Conservation (phyloP, 2,329 filamentous ascomycete genomes). For the Pseudonectria buxi region DNA sequence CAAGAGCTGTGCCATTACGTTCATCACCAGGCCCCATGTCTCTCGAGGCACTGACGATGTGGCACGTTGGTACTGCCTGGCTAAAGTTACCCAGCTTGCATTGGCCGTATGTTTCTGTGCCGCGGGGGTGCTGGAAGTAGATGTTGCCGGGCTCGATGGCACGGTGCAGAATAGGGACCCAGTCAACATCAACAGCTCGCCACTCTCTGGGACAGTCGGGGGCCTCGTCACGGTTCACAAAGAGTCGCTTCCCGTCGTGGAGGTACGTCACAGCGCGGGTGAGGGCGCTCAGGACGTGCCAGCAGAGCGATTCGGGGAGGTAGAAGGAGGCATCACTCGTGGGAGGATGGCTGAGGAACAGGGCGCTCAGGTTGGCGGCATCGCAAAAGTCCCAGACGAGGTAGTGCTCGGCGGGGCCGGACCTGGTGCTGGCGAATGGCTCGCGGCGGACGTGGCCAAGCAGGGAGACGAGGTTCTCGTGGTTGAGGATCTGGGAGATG, state of each 20-base stretch:
- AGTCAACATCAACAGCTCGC: slow-evolving; percentile 31
- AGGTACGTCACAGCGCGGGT: slow-evolving; percentile 45
- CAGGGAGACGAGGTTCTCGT: slow-evolving; percentile 43
- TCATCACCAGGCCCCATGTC: not conserved
- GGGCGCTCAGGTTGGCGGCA: slow-evolving; percentile 39
- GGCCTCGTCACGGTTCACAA: slow-evolving; percentile 6
- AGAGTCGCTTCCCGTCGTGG: slow-evolving; percentile 39
- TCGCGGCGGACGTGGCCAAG: slow-evolving; percentile 28
- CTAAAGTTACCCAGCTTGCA: slow-evolving; percentile 48
- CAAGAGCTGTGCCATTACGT: slow-evolving; percentile 7
- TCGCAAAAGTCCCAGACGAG: slow-evolving; percentile 48
- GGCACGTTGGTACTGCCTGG: slow-evolving; percentile 33
- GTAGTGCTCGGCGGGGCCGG: slow-evolving; percentile 21
- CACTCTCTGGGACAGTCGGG: slow-evolving; percentile 5
- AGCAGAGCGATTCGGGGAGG: slow-evolving; percentile 47
- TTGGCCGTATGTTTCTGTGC: slow-evolving; percentile 43
- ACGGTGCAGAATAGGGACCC: slow-evolving; percentile 46
- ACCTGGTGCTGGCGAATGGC: slow-evolving; percentile 9
- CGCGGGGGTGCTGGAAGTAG: slow-evolving; percentile 42
- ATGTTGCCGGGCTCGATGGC: slow-evolving; percentile 41
- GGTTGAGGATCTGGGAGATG: slow-evolving; percentile 36
- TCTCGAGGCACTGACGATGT: slow-evolving; percentile 11
- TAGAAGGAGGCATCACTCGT: slow-evolving; percentile 22
- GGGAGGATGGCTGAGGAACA: slow-evolving; percentile 28
- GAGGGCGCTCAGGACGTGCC: slow-evolving; percentile 46